Evolutionary conservation across 148 eudicot genomes (phyloP).

Genomic region (Arctostaphylos glauca): DNA sequence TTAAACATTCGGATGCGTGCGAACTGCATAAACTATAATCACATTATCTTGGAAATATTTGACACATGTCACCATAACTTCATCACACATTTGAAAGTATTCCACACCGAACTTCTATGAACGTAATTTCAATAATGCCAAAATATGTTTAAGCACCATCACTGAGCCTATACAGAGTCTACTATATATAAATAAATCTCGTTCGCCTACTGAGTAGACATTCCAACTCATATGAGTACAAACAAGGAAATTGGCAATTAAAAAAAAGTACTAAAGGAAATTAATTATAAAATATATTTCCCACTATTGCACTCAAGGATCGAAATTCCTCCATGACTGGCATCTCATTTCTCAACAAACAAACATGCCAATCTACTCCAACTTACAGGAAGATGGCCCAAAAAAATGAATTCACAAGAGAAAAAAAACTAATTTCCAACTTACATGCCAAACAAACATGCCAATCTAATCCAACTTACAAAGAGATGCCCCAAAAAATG

Average conservation of each 20-base stretch:
- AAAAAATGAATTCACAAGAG: neutral
- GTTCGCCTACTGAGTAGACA: neutral
- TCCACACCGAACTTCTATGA: neutral
- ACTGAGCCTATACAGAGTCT: neutral
- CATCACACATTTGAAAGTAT: neutral
- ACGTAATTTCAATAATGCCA: neutral
- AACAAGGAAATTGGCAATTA: neutral
- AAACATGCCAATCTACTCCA: neutral
- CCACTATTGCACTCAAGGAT: neutral
- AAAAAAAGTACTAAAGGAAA: too few species aligned
- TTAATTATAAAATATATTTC: neutral
- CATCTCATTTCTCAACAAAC: slow-evolving; percentile 6
- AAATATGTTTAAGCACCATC: neutral
- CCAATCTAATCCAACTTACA: neutral
- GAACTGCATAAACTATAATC: slow-evolving; percentile 2
- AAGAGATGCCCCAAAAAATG: neutral
- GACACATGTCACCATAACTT: neutral
- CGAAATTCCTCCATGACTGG: neutral
- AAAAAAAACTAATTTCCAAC: neutral
- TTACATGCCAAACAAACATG: neutral
- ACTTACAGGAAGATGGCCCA: neutral
- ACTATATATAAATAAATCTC: neutral
- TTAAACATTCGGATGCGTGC: neutral
- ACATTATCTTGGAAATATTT: neutral
- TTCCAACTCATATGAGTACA: neutral